phyloP scores from a whole-genome alignment of 345 rosid genomes.

The Dipteronia dyeriana region DNA sequence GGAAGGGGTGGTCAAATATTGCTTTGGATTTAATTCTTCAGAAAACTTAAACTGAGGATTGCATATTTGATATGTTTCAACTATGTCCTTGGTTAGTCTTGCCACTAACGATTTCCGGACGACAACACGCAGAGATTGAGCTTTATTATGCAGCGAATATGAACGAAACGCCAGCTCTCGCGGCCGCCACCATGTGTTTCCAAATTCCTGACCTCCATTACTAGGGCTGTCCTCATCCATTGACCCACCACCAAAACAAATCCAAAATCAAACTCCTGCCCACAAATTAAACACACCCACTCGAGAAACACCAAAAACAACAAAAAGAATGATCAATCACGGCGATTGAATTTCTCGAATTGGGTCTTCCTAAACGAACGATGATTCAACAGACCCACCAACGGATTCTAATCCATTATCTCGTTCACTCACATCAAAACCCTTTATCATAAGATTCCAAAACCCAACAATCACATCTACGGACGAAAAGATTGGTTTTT shows the following conservation, averaged over 20 bases:
- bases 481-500: slow-evolving; percentile 9
- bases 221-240: slow-evolving; percentile 67
- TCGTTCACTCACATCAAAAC: slow-evolving; percentile 37
- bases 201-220: slow-evolving; percentile 38
- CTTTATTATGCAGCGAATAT: slow-evolving; percentile 33
- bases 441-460: slow-evolving; percentile 38
- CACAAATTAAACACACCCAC: slow-evolving; percentile 37
- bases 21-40: slow-evolving; percentile 91
- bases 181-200: slow-evolving; percentile 59
- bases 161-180: slow-evolving; percentile 61
- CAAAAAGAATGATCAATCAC: slow-evolving; percentile 26
- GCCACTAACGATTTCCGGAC: slow-evolving; percentile 82
- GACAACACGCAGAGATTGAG: slow-evolving; percentile 46
- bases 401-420: slow-evolving; percentile 74
- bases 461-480: slow-evolving; percentile 40
- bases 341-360: slow-evolving; percentile 30
- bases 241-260: slow-evolving; percentile 32
- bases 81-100: slow-evolving; percentile 81
- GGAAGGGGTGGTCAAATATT: slow-evolving; percentile 94
- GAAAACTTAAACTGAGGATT: slow-evolving; percentile 87
- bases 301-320: slow-evolving; percentile 3
- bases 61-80: slow-evolving; percentile 86
- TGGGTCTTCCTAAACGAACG: slow-evolving; percentile 14
- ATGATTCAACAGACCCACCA: slow-evolving; percentile 43
- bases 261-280: slow-evolving; percentile 35